Evolutionary conservation across 805 yeast species (phyloP), one percentile per base, ranked within the genome.

Genomic region (Lipomyces starkeyi): DNA sequence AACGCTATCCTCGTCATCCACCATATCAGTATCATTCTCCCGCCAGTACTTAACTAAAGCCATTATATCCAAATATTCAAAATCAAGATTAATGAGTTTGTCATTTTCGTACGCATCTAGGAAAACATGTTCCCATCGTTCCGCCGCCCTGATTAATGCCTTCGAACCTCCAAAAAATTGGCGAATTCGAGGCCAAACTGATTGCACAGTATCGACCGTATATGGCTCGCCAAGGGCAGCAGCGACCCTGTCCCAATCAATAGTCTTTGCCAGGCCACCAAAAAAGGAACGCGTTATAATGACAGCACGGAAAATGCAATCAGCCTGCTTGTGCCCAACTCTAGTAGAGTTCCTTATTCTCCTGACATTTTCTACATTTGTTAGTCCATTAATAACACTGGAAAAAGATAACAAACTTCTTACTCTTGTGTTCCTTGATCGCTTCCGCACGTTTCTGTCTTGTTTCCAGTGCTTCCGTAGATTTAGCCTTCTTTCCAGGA

Each of bases 121-220:
- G 29, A 93, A 83, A 25, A 91, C 82, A 25, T 81, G 82, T 73
- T 91, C 94, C 88, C 95, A 93, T 13, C 83, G 82, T 58, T 82
- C 81, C 59, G 82, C 79, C 0, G 86, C 83, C 47, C 84, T 83
- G 56, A 83, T 84, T 56, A 90, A 80, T 0, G 88, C 90, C 61
- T 83, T 82, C 17, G 79, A 77, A 0, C 95, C 95, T 52, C 88
- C 85, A 83, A 68, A 84, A 82, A 73, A 81, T 74, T 86, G 84
- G 56, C 91, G 83, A 8, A 90, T 82, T 22, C 85, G 81, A 1
- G 89, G 86, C 97, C 97, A 93, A 67, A 85, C 87, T 61, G 86
- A 85, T 70, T 83, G 83, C 34, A 89, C 78, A 11, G 82, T 80
- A 8, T 82, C 85, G 1, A 84, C 79, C 0, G 81, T 76, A 55